Evolutionary conservation across 768 basidiomycete species (phyloP).

Genomic region (Phlegmacium glaucopus): DNA sequence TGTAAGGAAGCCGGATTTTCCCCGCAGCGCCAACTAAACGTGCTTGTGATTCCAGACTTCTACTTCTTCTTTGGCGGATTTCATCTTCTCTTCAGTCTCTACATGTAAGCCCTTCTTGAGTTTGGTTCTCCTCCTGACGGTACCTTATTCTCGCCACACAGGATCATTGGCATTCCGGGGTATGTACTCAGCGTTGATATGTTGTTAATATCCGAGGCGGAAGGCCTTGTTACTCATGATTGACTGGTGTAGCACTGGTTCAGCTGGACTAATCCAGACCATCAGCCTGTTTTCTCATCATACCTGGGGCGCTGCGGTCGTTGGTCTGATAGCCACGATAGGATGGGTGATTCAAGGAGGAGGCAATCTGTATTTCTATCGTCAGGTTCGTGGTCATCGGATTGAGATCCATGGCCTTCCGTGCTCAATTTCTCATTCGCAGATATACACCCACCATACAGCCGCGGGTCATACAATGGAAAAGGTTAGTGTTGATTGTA

Average conservation of each 20-base stretch:
- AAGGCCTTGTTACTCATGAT: conserved; percentile 18
- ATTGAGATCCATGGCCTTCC: conserved; percentile 3
- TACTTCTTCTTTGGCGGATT: conserved; percentile 97
- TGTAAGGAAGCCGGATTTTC: conserved; percentile 50
- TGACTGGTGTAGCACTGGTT: conserved; percentile 66
- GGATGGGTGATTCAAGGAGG: conserved; percentile 88
- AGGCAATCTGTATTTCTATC: conserved; percentile 79
- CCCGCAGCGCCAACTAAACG: conserved; percentile 25
- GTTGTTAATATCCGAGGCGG: conserved; percentile 30
- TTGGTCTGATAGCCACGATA: conserved; percentile 76
- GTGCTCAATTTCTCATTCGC: conserved; percentile 7
- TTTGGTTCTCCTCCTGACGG: conserved; percentile 20
- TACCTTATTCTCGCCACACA: conserved; percentile 36
- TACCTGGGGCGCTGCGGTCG: conserved; percentile 74
- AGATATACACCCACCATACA: conserved; percentile 46
- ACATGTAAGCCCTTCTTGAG: conserved; percentile 61
- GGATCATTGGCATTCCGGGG: conserved; percentile 93
- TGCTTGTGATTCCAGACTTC: conserved; percentile 57
- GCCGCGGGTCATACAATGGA: conserved; percentile 87
- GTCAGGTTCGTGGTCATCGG: conserved; percentile 50
- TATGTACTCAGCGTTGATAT: conserved; percentile 25
- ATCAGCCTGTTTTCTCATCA: conserved; percentile 74
- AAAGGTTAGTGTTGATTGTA: conserved; percentile 49
- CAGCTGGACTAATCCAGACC: conserved; percentile 92
- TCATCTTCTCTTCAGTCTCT: conserved; percentile 89